Base-by-base conservation (phyloP, 805 yeast genomes). In the Starmerella sirachaensis region DNA sequence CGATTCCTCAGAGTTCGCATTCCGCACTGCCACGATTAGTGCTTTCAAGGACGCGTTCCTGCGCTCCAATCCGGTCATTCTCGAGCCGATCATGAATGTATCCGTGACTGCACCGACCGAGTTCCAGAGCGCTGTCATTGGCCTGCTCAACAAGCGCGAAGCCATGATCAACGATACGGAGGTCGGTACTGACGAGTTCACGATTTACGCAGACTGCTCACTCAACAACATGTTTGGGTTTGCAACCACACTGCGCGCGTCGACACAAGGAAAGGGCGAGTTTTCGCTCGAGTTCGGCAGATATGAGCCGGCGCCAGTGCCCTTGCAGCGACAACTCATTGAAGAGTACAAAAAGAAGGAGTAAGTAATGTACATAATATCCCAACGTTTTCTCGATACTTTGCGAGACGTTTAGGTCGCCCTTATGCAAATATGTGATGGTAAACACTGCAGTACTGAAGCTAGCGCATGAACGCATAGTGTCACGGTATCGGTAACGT, bases 201-300 rank as follows among this genome's bases (percentile, higher is more conserved):
- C 93, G 9, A 75, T 91, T 45, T 72, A 74, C 40, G 93, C 96
- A 22, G 97, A 91, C 60, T 88, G 97, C 66, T 80, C 97, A n/a
- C 74, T 91, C 63, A 86, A 86, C 66, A 74, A 82, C 45, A 75
- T 91, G 84, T 91, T 91, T 60, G 98, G 98, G 26, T 83, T 91
- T 57, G 94, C 97, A 6, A 82, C 97, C 7, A 74, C 83, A 18
- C 69, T 91, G 57, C 79, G 99, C 69, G 97, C 98, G 16, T 76
- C 82, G 43, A 88, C 98, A 12, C 98, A 91, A 64, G 99, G 99
- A 64, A 91, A 91, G 60, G 98, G 99, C 55, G 97, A 93, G 64
- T 91, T 91, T 61, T 74, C 94, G 2, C 70, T 91, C 61, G 99
- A 91, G 61, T 91, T 91, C 66, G 78, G 81, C 57, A 81, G 84